Evolutionary conservation across 2,329 filamentous ascomycete species (phyloP).

Genomic region (Cladophialophora exuberans): DNA sequence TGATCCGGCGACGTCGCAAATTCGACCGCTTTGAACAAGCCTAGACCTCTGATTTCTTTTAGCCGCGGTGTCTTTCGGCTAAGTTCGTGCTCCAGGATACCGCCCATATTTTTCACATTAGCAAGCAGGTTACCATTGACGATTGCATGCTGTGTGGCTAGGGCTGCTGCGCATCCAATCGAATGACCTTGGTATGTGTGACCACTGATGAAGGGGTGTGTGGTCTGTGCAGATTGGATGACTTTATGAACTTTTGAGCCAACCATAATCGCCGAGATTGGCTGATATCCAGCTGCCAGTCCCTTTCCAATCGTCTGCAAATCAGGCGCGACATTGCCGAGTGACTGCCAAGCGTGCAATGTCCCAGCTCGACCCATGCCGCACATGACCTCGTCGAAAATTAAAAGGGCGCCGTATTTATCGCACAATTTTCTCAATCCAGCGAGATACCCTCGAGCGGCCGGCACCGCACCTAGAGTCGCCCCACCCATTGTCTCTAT

Average conservation of each 20-base stretch:
- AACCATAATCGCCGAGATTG: constrained; percentile 59
- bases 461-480: constrained; percentile 55
- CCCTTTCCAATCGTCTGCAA: constrained; percentile 64
- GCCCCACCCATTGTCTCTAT: constrained; percentile 54
- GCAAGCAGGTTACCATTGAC: constrained; percentile 51
- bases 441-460: constrained; percentile 57
- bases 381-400: constrained; percentile 68
- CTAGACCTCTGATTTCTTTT: constrained; percentile 60
- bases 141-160: constrained; percentile 55
- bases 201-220: constrained; percentile 58
- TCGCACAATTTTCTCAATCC: constrained; percentile 58
- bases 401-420: constrained; percentile 69
- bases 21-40: constrained; percentile 63
- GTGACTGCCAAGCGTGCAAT: constrained; percentile 57
- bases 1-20: constrained; percentile 38
- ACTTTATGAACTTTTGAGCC: constrained; percentile 52
- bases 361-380: constrained; percentile 60
- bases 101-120: constrained; percentile 42
- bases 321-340: constrained; percentile 56
- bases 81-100: constrained; percentile 44
- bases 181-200: constrained; percentile 63
- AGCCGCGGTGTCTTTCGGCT: constrained; percentile 51
- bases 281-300: constrained; percentile 59
- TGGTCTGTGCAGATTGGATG: constrained; percentile 46
- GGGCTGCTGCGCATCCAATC: constrained; percentile 58